Conservation (phyloP, 345 rosid species). For the Corchorus olitorius region DNA sequence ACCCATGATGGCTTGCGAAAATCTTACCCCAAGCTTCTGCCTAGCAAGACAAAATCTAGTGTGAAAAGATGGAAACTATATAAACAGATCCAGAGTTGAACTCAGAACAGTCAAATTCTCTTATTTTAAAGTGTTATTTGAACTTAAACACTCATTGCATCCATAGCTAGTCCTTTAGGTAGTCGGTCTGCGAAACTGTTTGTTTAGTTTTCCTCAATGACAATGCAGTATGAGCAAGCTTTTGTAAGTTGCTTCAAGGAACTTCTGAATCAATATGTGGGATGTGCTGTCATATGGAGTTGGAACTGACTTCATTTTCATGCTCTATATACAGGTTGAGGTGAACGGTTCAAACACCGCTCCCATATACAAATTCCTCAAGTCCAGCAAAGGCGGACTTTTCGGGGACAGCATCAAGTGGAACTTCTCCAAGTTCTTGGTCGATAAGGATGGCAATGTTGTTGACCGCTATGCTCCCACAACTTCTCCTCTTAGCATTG, state of each 20-base stretch:
- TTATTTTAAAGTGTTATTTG: not conserved
- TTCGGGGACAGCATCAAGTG: conserved; percentile 79
- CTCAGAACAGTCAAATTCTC: not conserved
- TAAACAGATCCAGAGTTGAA: not conserved
- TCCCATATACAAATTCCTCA: conserved; percentile 85
- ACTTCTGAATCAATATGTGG: not conserved
- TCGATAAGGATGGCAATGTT: conserved; percentile 73
- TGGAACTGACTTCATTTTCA: not conserved
- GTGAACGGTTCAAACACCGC: conserved; percentile 79
- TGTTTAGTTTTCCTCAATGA: not conserved
- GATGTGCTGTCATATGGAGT: not conserved
- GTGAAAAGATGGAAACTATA: not conserved
- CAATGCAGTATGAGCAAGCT: not conserved
- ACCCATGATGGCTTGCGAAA: not conserved
- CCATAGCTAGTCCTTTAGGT: not conserved
- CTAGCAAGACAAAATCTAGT: not conserved
- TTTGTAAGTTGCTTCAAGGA: not conserved
- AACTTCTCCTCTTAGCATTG: conserved; percentile 86
- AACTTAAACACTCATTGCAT: not conserved
- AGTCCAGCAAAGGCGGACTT: conserved; percentile 78
- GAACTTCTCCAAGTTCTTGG: conserved; percentile 89
- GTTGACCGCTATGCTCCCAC: conserved; percentile 91
- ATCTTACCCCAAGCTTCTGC: not conserved
- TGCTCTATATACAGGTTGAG: conserved; percentile 53
- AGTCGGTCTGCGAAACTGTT: not conserved